Conservation (phyloP, 352 stramenopile species). For the Phytophthora podocarpi region DNA sequence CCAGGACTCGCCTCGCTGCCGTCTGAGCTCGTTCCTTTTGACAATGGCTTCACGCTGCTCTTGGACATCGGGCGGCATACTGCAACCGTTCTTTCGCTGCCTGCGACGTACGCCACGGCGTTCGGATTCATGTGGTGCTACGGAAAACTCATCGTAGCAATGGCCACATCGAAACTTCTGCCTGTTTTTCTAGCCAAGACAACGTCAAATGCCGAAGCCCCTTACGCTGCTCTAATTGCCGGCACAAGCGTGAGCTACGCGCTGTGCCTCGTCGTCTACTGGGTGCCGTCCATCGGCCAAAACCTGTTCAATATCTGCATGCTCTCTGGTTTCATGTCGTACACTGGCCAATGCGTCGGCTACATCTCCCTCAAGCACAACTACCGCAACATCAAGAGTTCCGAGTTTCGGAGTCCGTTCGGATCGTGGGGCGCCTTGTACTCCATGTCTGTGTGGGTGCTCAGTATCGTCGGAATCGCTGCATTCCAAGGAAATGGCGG, state of each 20-base stretch:
- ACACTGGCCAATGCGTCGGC: conserved; percentile 47
- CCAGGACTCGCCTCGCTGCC: conserved; percentile 29
- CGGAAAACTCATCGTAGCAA: conserved; percentile 52
- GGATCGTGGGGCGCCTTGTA: conserved; percentile 36
- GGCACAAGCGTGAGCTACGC: conserved; percentile 37
- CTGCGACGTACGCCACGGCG: conserved; percentile 55
- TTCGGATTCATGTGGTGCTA: conserved; percentile 68
- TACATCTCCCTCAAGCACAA: conserved; percentile 52
- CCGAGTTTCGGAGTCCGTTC: conserved; percentile 47
- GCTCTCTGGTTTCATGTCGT: conserved; percentile 42
- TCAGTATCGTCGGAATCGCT: conserved; percentile 29
- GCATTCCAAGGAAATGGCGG: conserved; percentile 36
- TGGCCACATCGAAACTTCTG: conserved; percentile 50
- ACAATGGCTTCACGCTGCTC: conserved; percentile 39
- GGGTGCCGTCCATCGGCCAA: conserved; percentile 19
- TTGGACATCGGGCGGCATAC: conserved; percentile 20
- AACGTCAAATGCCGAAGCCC: conserved; percentile 10
- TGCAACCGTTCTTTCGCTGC: conserved; percentile 47
- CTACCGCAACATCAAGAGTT: conserved; percentile 49
- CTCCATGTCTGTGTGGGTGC: conserved; percentile 38
- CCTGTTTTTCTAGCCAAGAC: conserved; percentile 35
- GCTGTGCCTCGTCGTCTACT: conserved; percentile 42
- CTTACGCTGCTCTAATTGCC: conserved; percentile 30
- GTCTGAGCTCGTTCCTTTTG: conserved; percentile 34
- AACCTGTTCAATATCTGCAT: conserved; percentile 48